Conservation (phyloP, 164 flowering plant genomes). For the Liriodendron chinense region DNA sequence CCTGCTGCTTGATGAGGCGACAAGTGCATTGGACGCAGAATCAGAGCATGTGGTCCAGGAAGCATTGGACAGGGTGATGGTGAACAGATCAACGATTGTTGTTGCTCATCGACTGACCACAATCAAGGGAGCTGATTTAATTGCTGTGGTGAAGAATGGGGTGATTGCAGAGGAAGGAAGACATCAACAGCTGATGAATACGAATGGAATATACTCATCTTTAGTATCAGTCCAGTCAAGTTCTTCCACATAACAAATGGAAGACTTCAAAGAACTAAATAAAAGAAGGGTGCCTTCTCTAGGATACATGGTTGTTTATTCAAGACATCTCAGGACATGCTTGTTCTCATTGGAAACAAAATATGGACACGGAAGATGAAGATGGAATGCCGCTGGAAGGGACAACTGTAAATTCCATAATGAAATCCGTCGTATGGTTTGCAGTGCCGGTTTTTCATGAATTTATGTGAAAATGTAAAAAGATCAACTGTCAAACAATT, state of each 20-base stretch:
- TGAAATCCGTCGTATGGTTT: too few species aligned
- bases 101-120: slow-evolving; percentile 23
- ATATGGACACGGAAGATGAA: too few species aligned
- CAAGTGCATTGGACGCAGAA: slow-evolving; percentile 26
- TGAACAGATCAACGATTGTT: slow-evolving; percentile 19
- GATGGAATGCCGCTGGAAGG: too few species aligned
- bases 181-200: slow-evolving; percentile 12
- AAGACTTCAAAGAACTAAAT: too few species aligned
- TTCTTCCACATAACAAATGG: slow-evolving; percentile 3
- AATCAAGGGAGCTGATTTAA: slow-evolving; percentile 16
- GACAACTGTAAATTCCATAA: too few species aligned
- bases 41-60: slow-evolving; percentile 26
- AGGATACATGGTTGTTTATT: too few species aligned
- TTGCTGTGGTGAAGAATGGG: slow-evolving; percentile 22
- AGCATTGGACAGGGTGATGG: slow-evolving; percentile 24
- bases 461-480: too few species aligned
- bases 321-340: too few species aligned
- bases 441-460: too few species aligned
- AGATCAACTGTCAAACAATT: too few species aligned
- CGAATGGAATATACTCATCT: slow-evolving; percentile 21
- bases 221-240: slow-evolving; percentile 17
- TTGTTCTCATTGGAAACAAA: too few species aligned
- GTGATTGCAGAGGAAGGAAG: slow-evolving; percentile 21
- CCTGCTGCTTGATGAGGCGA: slow-evolving; percentile 25
- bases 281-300: too few species aligned